These are phyloP conservation scores for Xerocomellus amylosporus DNA, from an alignment of 768 basidiomycete species.

Conservation along the genomic window DNA sequence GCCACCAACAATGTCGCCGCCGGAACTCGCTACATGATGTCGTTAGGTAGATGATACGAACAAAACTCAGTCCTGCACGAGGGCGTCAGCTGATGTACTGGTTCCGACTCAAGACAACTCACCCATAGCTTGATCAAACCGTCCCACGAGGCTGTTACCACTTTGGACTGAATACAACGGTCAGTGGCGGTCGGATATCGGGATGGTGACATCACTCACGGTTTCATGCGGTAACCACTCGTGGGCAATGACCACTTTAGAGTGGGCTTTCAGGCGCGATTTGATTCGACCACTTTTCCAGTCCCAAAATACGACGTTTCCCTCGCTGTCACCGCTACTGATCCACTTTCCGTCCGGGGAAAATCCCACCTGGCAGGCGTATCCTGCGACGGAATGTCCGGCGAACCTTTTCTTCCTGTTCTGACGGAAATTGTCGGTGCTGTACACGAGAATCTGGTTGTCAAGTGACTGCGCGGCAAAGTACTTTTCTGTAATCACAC, in stretches of 20 bases:
- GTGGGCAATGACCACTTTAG: conserved; percentile 96
- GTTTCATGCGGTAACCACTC: conserved; percentile 98
- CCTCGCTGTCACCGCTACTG: conserved; percentile 92
- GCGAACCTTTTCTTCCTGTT: conserved; percentile 98
- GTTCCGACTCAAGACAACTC: conserved; percentile 28
- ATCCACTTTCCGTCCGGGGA: conserved; percentile 99
- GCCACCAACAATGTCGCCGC: neutral
- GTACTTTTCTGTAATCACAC: conserved; percentile 69
- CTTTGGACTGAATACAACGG: conserved; percentile 69
- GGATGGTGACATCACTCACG: conserved; percentile 48
- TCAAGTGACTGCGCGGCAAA: conserved; percentile 97
- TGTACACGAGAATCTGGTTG: conserved; percentile 97
- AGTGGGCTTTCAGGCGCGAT: conserved; percentile 83
- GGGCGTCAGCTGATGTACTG: conserved; percentile 1
- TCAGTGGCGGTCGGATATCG: conserved; percentile 6
- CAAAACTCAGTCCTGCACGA: conserved; percentile 31
- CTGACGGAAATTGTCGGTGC: conserved; percentile 97
- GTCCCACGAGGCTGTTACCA: conserved; percentile 97
- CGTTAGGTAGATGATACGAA: conserved; percentile 6
- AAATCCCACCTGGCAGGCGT: conserved; percentile 96
- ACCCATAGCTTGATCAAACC: conserved; percentile 98
- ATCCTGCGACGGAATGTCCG: conserved; percentile 95
- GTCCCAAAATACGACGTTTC: conserved; percentile 98
- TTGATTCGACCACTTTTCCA: conserved; percentile 99
- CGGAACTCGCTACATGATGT: neutral